Evolutionary conservation across 164 flowering plant genomes (phyloP), one percentile per base, ranked within the genome.

Genomic region (Chimonanthus salicifolius): DNA sequence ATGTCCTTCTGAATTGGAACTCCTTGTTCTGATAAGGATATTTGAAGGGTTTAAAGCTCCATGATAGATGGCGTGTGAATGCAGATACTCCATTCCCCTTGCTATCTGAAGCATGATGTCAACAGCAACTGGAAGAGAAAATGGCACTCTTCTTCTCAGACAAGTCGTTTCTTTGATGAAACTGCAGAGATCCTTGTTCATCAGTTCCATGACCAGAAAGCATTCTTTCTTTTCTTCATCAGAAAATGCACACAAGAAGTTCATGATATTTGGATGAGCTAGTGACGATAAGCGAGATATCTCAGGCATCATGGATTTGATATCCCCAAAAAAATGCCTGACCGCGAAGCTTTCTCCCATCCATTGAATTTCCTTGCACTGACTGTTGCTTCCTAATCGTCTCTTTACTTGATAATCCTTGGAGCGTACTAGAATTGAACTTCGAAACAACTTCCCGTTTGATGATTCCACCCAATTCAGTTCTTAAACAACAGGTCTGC

Each of bases 1-100:
- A 69, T 82, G 84, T 1, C 94, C 92, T 16, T 92, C 95, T 21
- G 82, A 43, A 2, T 74, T 74, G 10, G 64, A 60, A 54, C 63
- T 85, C 73, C 92, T 85, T 9, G 85, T 60, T 71, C 79, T 87
- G 47, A 92, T 76, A 58, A 90, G 83, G 21, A 94, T 72, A 58
- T 88, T 92, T 2, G 79, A 83, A 64, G 97, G 92, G 64, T 87
- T 89, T 49, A 94, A 77, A 58, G 89, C 88, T 44, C 96, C 97
- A 76, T 89, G 97, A 68, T 77, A 88, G 43, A 90, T 83, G 68
- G 85, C 83, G 7, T 67, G 71, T 2, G 91, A 85, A 72, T 94
- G 97, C n/a, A 94, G 92, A 80, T 87, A 92, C 67, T 90, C 97
- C 97, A 94, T 92, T 0, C 97, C 98, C 82, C 98, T 82, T 4